These are phyloP conservation scores for Taiwanofungus camphoratus DNA, from an alignment of 1,284 basidiomycete genomes.

Conservation along the genomic window DNA sequence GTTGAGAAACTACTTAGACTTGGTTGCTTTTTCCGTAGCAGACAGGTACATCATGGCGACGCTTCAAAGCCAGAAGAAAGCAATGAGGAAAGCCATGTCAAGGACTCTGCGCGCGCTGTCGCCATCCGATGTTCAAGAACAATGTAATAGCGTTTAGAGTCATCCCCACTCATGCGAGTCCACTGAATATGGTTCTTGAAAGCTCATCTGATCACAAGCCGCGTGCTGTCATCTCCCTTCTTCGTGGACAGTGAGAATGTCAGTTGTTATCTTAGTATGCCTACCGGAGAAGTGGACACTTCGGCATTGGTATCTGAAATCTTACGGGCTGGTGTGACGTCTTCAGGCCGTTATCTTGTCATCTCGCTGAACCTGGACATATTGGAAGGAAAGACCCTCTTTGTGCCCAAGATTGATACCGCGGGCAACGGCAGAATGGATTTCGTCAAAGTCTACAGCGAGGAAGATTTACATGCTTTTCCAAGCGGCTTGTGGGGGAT, in stretches of 20 bases:
- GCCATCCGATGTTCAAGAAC: constrained; percentile 42
- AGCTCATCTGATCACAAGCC: constrained; percentile 51
- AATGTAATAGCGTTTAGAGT: constrained; percentile 39
- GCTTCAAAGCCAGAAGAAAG: constrained; percentile 42
- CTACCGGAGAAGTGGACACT: constrained; percentile 62
- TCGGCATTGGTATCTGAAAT: constrained; percentile 41
- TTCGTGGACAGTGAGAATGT: constrained; percentile 46
- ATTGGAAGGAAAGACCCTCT: constrained; percentile 54
- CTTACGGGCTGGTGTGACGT: constrained; percentile 38
- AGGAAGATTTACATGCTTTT: constrained; percentile 51
- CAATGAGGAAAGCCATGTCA: constrained; percentile 45
- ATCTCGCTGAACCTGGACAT: constrained; percentile 2
- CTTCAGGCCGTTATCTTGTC: constrained; percentile 13
- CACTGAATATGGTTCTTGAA: constrained; percentile 4
- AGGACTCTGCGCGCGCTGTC: constrained; percentile 39
- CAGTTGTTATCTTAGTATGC: constrained; percentile 78
- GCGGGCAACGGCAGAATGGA: constrained; percentile 52
- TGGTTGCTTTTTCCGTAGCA: too few species aligned
- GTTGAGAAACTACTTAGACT: too few species aligned
- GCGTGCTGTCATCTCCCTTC: constrained; percentile 42
- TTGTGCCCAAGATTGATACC: constrained; percentile 59
- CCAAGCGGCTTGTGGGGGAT: constrained; percentile 68
- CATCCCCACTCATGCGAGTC: background rate
- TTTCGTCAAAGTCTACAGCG: constrained; percentile 53
- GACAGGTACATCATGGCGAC: too few species aligned